phyloP scores from a whole-genome alignment of 2,329 filamentous ascomycete species.

The Hymenoscyphus occultus region DNA sequence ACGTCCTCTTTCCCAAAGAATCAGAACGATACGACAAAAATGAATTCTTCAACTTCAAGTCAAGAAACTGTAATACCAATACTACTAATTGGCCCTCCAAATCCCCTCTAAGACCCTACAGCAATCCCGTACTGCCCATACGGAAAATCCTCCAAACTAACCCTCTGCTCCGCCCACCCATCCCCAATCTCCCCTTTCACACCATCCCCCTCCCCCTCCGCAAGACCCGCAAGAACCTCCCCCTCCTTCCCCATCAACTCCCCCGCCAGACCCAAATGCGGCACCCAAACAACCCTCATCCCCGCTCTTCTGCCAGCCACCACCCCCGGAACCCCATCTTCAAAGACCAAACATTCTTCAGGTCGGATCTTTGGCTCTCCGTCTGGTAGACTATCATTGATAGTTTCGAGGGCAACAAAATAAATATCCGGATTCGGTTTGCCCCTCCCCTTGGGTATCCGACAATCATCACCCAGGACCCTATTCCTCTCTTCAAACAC shows the following conservation, averaged over 20 bases:
- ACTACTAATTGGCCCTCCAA: background rate
- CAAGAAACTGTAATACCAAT: no score
- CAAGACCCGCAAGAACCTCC: conserved; percentile 79
- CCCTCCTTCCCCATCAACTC: conserved; percentile 75
- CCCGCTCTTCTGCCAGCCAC: conserved; percentile 86
- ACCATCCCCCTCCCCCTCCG: conserved; percentile 36
- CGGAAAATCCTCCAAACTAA: conserved; percentile 51
- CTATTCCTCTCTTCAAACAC: conserved; percentile 65
- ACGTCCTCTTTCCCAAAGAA: no score
- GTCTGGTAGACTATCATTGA: conserved; percentile 69
- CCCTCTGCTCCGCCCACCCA: conserved; percentile 57
- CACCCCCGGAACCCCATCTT: conserved; percentile 89
- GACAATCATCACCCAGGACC: conserved; percentile 78
- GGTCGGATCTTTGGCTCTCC: conserved; percentile 66
- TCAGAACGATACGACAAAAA: no score
- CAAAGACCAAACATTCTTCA: conserved; percentile 91
- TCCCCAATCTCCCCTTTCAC: conserved; percentile 51
- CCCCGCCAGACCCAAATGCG: conserved; percentile 72
- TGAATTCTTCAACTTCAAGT: no score
- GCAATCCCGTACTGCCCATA: conserved; percentile 58
- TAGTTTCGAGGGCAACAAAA: conserved; percentile 75
- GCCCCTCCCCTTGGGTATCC: conserved; percentile 73
- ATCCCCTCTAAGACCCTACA: background rate
- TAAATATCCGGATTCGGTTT: conserved; percentile 97
- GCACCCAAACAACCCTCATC: conserved; percentile 92